Conservation (phyloP, 2,329 filamentous ascomycete genomes). For the Aspergillus quadrilineatus region DNA sequence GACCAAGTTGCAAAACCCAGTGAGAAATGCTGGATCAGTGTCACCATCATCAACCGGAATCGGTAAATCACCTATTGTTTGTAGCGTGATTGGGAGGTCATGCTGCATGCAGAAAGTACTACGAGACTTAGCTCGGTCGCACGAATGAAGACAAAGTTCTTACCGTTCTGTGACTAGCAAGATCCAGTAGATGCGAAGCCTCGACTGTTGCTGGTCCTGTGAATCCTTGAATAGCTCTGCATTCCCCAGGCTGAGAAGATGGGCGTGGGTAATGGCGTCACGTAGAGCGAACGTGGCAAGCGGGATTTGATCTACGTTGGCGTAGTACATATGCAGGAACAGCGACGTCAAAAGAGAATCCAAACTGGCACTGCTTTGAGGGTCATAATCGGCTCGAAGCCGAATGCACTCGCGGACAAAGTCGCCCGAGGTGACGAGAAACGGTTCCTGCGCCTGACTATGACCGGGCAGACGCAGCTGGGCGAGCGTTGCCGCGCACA, state of each 20-base stretch:
- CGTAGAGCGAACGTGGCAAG: constrained; percentile 12
- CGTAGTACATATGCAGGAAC: constrained; percentile 14
- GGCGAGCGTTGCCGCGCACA: constrained; percentile 12
- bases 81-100: constrained; percentile 8
- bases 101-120: constrained; percentile 14
- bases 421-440: neutral
- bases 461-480: constrained; percentile 7
- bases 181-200: constrained; percentile 12
- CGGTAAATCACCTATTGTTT: constrained; percentile 10
- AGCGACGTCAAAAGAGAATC: constrained; percentile 10
- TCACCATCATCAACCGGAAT: constrained; percentile 6
- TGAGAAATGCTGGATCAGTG: constrained; percentile 2
- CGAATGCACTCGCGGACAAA: constrained; percentile 10
- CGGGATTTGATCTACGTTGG: constrained; percentile 9
- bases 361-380: constrained; percentile 1
- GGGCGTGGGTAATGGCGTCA: constrained; percentile 9
- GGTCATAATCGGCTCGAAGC: neutral
- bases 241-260: constrained; percentile 4
- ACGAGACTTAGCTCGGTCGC: neutral
- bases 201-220: constrained; percentile 1
- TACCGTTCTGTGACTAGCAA: constrained; percentile 11
- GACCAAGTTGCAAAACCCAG: constrained; percentile 6
- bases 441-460: neutral
- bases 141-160: neutral
- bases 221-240: neutral